phyloP scores from a whole-genome alignment of 139 green algal genomes.

The Auxenochlorella protothecoides region DNA sequence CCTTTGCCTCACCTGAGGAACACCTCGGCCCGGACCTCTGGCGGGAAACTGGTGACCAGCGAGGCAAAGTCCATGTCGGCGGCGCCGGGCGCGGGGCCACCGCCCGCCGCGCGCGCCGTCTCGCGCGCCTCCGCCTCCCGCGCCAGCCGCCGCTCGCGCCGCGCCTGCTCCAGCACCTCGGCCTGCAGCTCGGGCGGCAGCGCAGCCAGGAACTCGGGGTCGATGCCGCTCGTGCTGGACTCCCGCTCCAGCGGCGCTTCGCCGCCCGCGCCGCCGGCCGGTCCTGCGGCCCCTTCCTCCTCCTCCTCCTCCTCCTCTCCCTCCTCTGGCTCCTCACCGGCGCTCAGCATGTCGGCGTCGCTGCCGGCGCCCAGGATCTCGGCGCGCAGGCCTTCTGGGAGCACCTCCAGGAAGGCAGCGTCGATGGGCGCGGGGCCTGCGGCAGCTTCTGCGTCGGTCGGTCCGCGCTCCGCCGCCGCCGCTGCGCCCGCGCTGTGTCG shows the following conservation, averaged over 20 bases:
- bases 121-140: slow-evolving; percentile 8
- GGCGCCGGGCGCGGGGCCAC: slow-evolving; percentile 2
- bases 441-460: too few relatives aligned
- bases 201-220: slow-evolving; percentile 90
- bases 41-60: slow-evolving; percentile 75
- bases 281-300: background rate
- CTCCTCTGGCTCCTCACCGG: background rate
- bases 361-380: background rate
- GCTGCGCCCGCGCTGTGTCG: too few relatives aligned
- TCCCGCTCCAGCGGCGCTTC: slow-evolving; percentile 1
- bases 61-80: slow-evolving; percentile 71
- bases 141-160: slow-evolving; percentile 20
- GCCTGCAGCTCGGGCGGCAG: slow-evolving; percentile 82
- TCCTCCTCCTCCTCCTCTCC: slow-evolving; percentile 23
- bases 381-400: slow-evolving; percentile 52
- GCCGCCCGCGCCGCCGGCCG: background rate
- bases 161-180: slow-evolving; percentile 75
- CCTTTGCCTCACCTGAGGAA: slow-evolving; percentile 27
- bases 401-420: slow-evolving; percentile 58
- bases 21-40: slow-evolving; percentile 79
- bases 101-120: slow-evolving; percentile 5
- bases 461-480: too few relatives aligned
- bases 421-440: slow-evolving; percentile 37
- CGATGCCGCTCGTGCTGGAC: slow-evolving; percentile 40
- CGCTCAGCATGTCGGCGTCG: background rate